phyloP scores from a whole-genome alignment of 257 asterid genomes.

The Asclepias syriaca region DNA sequence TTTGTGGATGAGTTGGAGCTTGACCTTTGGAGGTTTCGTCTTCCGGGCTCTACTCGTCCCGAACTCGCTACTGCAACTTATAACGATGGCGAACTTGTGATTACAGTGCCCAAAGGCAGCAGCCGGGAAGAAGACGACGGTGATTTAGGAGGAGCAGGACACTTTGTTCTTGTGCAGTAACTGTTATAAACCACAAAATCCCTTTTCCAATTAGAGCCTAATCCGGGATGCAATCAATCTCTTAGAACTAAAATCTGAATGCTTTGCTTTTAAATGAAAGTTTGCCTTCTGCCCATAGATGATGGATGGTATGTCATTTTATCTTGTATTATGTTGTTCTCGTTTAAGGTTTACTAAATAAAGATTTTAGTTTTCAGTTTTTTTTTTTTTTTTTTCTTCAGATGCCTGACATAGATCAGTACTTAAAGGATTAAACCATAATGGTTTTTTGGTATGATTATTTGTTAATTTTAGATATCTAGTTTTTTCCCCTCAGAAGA shows the following conservation, averaged over 20 bases:
- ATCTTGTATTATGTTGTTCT: conserved; percentile 2
- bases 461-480: background rate
- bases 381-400: background rate
- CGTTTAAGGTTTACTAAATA: conserved; percentile 1
- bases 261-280: conserved; percentile 11
- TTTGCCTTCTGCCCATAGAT: background rate
- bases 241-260: conserved; percentile 10
- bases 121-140: conserved; percentile 30
- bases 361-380: background rate
- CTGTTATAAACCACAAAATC: background rate
- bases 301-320: background rate
- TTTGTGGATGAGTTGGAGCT: conserved; percentile 55
- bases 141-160: conserved; percentile 36
- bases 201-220: conserved; percentile 7
- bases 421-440: background rate
- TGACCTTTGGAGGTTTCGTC: conserved; percentile 77
- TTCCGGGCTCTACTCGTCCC: conserved; percentile 56
- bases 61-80: conserved; percentile 58
- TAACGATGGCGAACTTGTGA: conserved; percentile 62
- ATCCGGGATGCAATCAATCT: conserved; percentile 13
- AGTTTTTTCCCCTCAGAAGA: background rate
- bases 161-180: conserved; percentile 72
- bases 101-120: conserved; percentile 65
- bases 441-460: background rate
- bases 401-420: background rate